These are phyloP conservation scores for Colletotrichum sp. DNA, from an alignment of 2,329 filamentous ascomycete genomes.

Conservation along the genomic window DNA sequence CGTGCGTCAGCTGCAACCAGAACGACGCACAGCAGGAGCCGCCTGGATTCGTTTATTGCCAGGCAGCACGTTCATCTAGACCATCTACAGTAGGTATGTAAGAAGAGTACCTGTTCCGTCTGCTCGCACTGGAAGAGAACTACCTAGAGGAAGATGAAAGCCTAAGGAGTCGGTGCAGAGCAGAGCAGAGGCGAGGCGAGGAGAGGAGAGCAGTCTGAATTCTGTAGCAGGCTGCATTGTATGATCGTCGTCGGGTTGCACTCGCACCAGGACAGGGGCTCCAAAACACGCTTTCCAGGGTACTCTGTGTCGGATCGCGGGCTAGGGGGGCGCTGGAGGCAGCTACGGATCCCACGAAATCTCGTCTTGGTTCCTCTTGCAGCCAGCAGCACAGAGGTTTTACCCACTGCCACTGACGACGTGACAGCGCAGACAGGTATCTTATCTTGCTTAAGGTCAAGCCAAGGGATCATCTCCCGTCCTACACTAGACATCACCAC, in stretches of 20 bases:
- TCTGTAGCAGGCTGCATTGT: slow-evolving; percentile 17
- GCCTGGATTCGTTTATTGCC: background rate
- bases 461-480: background rate
- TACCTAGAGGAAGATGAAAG: background rate
- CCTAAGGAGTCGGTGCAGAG: background rate
- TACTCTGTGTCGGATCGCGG: background rate
- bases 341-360: background rate
- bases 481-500: background rate
- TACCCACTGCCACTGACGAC: background rate
- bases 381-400: background rate
- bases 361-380: background rate
- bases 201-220: background rate
- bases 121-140: background rate
- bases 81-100: background rate
- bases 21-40: background rate
- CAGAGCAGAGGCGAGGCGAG: background rate
- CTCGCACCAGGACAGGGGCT: background rate
- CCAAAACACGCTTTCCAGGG: background rate
- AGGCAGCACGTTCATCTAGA: background rate
- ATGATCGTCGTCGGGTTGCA: slow-evolving; percentile 10
- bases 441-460: background rate
- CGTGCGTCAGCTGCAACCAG: background rate
- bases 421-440: background rate
- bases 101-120: background rate
- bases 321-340: background rate